Evolutionary conservation across 2,329 filamentous ascomycete species (phyloP).

Genomic region (Microascus cirrosus): DNA sequence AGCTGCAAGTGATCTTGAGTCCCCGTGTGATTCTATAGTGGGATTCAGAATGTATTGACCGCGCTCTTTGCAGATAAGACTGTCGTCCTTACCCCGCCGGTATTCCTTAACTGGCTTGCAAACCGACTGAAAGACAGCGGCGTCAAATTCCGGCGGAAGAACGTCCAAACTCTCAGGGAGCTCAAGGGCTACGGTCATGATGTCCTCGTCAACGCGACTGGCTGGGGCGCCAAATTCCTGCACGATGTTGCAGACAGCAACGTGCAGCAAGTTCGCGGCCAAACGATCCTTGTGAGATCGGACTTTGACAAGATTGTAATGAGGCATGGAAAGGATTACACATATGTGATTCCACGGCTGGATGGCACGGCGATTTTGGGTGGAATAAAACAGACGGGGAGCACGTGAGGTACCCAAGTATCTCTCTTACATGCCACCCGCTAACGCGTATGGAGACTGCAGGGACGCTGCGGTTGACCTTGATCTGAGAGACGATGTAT

Average conservation of each 20-base stretch:
- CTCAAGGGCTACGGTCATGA: constrained; percentile 8
- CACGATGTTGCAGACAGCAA: constrained; percentile 6
- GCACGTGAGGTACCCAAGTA: background rate
- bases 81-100: background rate
- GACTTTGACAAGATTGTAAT: constrained; percentile 6
- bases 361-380: constrained; percentile 11
- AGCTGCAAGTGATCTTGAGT: too few species aligned
- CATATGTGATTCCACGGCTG: constrained; percentile 9
- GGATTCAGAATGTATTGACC: too few species aligned
- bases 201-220: constrained; percentile 9
- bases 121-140: constrained; percentile 6
- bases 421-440: too few species aligned
- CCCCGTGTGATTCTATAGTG: too few species aligned
- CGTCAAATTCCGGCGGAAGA: constrained; percentile 6
- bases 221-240: constrained; percentile 4
- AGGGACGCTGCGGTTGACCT: constrained; percentile 5
- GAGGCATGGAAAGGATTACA: constrained; percentile 7
- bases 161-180: constrained; percentile 6
- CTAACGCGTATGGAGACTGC: too few species aligned
- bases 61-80: too few species aligned
- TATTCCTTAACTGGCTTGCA: background rate
- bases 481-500: background rate
- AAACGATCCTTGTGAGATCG: constrained; percentile 8
- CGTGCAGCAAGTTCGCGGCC: constrained; percentile 7
- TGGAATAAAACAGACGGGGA: constrained; percentile 8